Evolutionary conservation across 202 grass and related monocot genomes (phyloP), one percentile per base, ranked within the genome.

Genomic region (Tripidium arundinaceum): DNA sequence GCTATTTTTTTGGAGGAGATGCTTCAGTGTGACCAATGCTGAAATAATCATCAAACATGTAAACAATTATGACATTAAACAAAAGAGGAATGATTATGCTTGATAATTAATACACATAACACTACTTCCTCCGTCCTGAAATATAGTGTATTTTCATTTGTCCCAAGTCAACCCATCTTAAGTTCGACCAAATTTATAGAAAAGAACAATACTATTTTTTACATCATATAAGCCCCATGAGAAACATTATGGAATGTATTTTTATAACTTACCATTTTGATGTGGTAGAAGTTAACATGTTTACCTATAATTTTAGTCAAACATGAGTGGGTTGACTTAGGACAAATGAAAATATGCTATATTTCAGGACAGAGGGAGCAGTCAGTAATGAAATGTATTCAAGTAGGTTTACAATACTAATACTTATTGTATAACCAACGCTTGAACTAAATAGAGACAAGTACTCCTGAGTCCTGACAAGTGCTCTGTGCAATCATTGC

Each of bases 1-100:
- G 58, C 83, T 87, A 85, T 94, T 94, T 81, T 92, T 98, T 84
- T 92, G 90, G 40, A 94, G 77, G 29, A 94, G 94, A 92, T 94
- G 94, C 81, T 89, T 98, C 68, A 98, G 57, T 73, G 91, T 94
- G 74, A 93, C 77, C 63, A 98, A 84, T 12, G 91, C 91, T 94
- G 84, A 80, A 91, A 80, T 52, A 83, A 65, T 58, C 8, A 22
- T 14, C 27, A 39, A 84, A 46, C 22, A 45, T 70, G 54, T 45
- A 75, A 65, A 71, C 13, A 58, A 72, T 60, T 65, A 76, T 6
- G 37, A 25, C 26, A n/a, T 8, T n/a, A 31, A 55, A 34, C 25
- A 69, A 5, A 45, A 62, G 42, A 27, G 16, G 61, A 68, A 50
- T 29, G 4, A 69, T 26, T 43, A 46, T 19, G 4, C n/a, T 76